Conservation (phyloP, 192 early-diverging fungal genomes). For the Phycomyces nitens region DNA sequence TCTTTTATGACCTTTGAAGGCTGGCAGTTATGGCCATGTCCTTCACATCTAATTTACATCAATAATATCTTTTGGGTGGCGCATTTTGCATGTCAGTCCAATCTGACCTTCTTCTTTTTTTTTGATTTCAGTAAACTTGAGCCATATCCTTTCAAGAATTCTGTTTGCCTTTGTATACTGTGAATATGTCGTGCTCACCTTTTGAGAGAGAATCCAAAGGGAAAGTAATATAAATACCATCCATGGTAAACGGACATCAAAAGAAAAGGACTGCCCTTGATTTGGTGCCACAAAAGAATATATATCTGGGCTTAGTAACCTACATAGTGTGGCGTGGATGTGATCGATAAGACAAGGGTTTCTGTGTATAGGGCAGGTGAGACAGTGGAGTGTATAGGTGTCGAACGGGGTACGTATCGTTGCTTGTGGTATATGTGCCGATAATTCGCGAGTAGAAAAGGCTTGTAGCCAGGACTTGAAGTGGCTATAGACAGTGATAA, state of each 20-base stretch:
- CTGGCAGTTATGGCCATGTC: no score
- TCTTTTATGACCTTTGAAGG: no score
- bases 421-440: background rate
- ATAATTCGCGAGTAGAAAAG: background rate
- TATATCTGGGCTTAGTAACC: no score
- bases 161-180: background rate
- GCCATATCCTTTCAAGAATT: background rate
- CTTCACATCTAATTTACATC: no score
- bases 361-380: no score
- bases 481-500: background rate
- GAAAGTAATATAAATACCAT: background rate
- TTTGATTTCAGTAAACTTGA: no score
- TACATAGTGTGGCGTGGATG: no score
- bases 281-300: background rate
- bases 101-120: no score
- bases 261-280: background rate
- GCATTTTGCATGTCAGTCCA: no score
- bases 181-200: background rate
- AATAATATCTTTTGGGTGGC: no score
- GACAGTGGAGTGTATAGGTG: background rate
- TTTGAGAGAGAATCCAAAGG: background rate
- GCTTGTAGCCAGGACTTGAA: background rate
- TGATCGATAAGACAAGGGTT: no score
- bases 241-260: background rate
- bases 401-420: background rate